Evolutionary conservation across 2,329 filamentous ascomycete species (phyloP), one percentile per base, ranked within the genome.

Genomic region (Nothomitra cinnamomea): DNA sequence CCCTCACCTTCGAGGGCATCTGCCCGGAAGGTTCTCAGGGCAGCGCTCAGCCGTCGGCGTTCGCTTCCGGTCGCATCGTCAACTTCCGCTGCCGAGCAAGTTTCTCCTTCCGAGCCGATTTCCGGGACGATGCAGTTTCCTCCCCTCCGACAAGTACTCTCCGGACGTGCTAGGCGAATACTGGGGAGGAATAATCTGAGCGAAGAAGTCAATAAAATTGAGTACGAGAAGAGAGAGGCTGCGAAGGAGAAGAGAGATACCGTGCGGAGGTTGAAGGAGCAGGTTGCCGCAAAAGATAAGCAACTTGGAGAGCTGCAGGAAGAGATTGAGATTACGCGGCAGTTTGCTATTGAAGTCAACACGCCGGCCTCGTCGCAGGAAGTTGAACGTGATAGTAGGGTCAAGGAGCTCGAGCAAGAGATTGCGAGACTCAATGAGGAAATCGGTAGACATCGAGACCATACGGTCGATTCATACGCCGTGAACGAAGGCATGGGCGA

Each of bases 131-230:
- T 71, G 2, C 70, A 72, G 51, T 73, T 72, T 53, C 67, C 67
- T 7, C 69, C 71, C 13, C 59, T 72, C 40, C 64, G 66, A 12
- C 67, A 72, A 54, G 64, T 68, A 1, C 58, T 74, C 21, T 69
- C 72, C 51, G 58, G 61, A 4, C 63, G 72, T 19, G 66, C 66
- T 1, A 66, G 67, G 56, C 64, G 72, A 38, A 66, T 70, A 35
- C 68, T 74, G 45, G 61, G 64, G 32, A 66, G 72, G 12, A 64
- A 67, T 52, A 68, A 71, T 3, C 58, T 74, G 48, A 73, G 70
- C 54, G 66, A 72, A 56, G 70, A 72, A 55, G 67, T 71, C 55
- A 71, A 72, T 57, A 60, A 64, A 22, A 64, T 70, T 38, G 63
- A 71, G 40, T 64, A 65, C 4, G 69, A 70, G 53, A 68, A 66